Conservation (phyloP, 1,284 basidiomycete genomes). For the Ustilago sp. region DNA sequence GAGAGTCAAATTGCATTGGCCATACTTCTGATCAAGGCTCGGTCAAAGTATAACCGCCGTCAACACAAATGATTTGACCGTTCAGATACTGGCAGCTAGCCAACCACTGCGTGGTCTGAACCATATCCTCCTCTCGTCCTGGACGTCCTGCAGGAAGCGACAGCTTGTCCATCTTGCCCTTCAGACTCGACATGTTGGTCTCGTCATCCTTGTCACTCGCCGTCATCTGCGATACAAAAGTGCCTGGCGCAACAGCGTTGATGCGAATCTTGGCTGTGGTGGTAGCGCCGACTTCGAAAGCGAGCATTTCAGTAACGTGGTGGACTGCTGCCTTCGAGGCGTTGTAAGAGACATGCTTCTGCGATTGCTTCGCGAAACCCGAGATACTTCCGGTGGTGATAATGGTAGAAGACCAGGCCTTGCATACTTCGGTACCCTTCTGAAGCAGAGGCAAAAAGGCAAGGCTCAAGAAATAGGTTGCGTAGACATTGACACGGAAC, state of each 20-base stretch:
- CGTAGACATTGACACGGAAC: constrained; percentile 51
- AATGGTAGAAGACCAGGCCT: constrained; percentile 43
- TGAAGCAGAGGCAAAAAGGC: constrained; percentile 54
- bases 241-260: constrained; percentile 60
- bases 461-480: constrained; percentile 51
- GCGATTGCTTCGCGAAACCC: constrained; percentile 51
- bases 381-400: constrained; percentile 49
- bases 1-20: not conserved
- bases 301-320: constrained; percentile 52
- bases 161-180: constrained; percentile 47
- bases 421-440: constrained; percentile 40
- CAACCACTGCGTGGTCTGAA: constrained; percentile 43
- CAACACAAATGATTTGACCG: constrained; percentile 49
- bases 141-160: constrained; percentile 54
- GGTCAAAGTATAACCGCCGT: constrained; percentile 57
- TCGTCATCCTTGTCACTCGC: constrained; percentile 37
- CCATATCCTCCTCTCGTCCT: constrained; percentile 62
- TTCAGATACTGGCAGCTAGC: constrained; percentile 54
- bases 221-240: constrained; percentile 59
- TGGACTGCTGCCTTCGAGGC: constrained; percentile 55
- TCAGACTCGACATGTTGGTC: constrained; percentile 47
- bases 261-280: constrained; percentile 54
- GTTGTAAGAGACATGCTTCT: constrained; percentile 58
- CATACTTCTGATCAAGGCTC: constrained; percentile 34
- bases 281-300: constrained; percentile 44